Evolutionary conservation across 257 asterid genomes (phyloP).

Genomic region (Orobanche coerulescens): DNA sequence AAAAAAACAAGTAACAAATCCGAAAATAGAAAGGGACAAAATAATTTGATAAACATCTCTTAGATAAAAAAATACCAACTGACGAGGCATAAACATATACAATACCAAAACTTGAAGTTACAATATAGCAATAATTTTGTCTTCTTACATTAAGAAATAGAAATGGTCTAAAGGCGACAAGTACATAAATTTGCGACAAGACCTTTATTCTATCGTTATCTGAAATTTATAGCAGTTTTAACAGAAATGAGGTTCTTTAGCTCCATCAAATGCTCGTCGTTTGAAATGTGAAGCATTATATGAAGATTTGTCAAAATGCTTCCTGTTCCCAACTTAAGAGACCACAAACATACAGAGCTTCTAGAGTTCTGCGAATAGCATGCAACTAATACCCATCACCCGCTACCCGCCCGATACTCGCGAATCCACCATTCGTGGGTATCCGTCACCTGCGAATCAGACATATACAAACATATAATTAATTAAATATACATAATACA

Average conservation of each 20-base stretch:
- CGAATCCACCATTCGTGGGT: too few species aligned
- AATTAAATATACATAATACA: too few species aligned
- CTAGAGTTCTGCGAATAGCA: slow-evolving; percentile 71
- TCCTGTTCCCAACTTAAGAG: slow-evolving; percentile 95
- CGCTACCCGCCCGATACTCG: too few species aligned
- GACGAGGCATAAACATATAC: slow-evolving; percentile 23
- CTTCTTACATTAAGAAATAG: slow-evolving; percentile 38
- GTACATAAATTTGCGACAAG: slow-evolving; percentile 10
- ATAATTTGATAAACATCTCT: slow-evolving; percentile 29
- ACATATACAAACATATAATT: too few species aligned
- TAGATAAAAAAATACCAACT: slow-evolving; percentile 25
- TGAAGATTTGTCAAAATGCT: slow-evolving; percentile 79
- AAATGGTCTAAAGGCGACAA: slow-evolving; percentile 21
- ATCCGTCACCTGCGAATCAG: too few species aligned
- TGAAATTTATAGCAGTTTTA: slow-evolving; percentile 35
- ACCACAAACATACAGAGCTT: slow-evolving; percentile 74
- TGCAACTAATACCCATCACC: too few species aligned
- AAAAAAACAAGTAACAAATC: slow-evolving; percentile 12
- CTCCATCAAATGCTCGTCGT: slow-evolving; percentile 90
- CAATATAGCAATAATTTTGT: slow-evolving; percentile 23
- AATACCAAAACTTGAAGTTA: slow-evolving; percentile 27
- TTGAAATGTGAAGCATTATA: slow-evolving; percentile 68
- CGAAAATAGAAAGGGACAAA: slow-evolving; percentile 12
- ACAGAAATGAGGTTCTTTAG: slow-evolving; percentile 60
- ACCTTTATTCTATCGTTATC: slow-evolving; percentile 28